Evolutionary conservation across 1,139 yeast genomes (phyloP).

Genomic region (Insectozyma bohioensis): DNA sequence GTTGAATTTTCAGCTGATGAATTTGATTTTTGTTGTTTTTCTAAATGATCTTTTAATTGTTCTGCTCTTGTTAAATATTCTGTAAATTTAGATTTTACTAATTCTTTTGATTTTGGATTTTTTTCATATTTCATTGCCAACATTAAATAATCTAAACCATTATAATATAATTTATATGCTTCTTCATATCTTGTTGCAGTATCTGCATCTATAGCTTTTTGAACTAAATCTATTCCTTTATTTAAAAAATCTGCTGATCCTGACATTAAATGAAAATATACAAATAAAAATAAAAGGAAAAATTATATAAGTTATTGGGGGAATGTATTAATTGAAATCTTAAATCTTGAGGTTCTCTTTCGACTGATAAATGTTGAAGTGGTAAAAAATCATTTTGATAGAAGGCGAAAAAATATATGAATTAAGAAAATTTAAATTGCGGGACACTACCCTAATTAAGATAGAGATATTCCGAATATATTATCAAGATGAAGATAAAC

Average conservation of each 20-base stretch:
- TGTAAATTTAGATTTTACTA: conserved; percentile 83
- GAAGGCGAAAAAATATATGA: no score
- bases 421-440: no score
- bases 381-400: no score
- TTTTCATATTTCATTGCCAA: conserved; percentile 95
- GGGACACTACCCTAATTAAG: no score
- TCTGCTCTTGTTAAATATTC: conserved; percentile 94
- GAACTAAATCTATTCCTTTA: conserved; percentile 92
- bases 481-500: no score
- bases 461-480: no score
- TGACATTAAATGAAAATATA: conserved; percentile 26
- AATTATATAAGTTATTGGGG: no score
- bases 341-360: no score
- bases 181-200: conserved; percentile 89
- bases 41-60: conserved; percentile 87
- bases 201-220: conserved; percentile 94
- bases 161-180: conserved; percentile 89
- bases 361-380: no score
- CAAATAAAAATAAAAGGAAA: no score
- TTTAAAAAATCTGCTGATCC: conserved; percentile 79
- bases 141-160: conserved; percentile 93
- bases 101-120: conserved; percentile 83
- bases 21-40: conserved; percentile 51
- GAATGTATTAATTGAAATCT: no score
- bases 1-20: conserved; percentile 51